A percentile compares a stretch with the other conserved stretches of the same genome.
phyloP scores from a whole-genome alignment of 1,284 basidiomycete genomes.

The Abortiporus biennis region DNA sequence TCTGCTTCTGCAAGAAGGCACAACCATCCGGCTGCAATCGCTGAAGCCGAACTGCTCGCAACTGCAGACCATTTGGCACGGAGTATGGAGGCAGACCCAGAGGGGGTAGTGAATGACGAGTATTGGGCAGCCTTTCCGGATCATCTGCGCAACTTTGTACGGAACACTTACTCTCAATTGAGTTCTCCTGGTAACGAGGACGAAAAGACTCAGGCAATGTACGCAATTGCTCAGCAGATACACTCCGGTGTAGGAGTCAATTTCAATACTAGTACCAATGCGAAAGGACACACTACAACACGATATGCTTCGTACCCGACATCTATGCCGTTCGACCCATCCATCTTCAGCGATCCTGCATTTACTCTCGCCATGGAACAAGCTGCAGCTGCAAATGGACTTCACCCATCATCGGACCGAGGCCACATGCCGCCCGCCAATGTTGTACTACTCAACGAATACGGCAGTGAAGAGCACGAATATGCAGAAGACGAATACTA shows the following conservation, averaged over 20 bases:
- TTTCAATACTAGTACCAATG: conserved; percentile 14
- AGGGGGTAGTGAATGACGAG: conserved; percentile 36
- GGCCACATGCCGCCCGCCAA: conserved; percentile 28
- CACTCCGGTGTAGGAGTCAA: conserved; percentile 41
- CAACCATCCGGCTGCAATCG: conserved; percentile 29
- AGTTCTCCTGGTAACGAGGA: conserved; percentile 27
- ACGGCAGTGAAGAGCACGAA: conserved; percentile 39
- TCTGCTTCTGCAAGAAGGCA: conserved; percentile 29
- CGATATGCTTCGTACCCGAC: conserved; percentile 24
- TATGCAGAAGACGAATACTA: conserved; percentile 39
- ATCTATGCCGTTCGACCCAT: conserved; percentile 42
- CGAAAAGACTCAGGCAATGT: conserved; percentile 51
- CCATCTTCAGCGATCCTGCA: conserved; percentile 48
- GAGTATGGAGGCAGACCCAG: conserved; percentile 41
- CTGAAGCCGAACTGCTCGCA: conserved; percentile 46
- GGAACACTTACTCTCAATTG: conserved; percentile 27
- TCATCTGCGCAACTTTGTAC: conserved; percentile 48
- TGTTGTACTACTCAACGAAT: conserved; percentile 38
- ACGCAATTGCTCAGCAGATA: conserved; percentile 64
- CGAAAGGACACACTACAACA: conserved; percentile 21
- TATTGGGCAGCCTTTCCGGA: conserved; percentile 48
- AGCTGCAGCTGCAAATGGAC: conserved; percentile 37
- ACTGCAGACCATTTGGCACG: conserved; percentile 52
- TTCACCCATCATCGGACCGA: conserved; percentile 26
- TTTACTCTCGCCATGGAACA: conserved; percentile 49